Base-by-base conservation (phyloP, 2,329 filamentous ascomycete species). In the Pseudocercospora ulei region DNA sequence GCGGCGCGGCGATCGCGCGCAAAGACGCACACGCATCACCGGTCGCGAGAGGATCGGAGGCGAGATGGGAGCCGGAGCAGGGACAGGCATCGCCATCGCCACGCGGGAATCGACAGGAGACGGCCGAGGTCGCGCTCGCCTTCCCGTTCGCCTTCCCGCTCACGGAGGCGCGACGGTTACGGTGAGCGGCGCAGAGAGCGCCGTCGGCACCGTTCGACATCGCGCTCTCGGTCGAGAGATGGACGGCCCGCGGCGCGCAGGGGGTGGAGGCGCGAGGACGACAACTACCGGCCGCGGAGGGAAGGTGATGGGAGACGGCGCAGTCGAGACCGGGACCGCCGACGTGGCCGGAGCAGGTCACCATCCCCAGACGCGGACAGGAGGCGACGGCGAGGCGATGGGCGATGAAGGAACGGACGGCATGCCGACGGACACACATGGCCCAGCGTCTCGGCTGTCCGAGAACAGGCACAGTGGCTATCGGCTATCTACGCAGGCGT, bases 41-140 rank as follows among this genome's bases (percentile, higher is more conserved):
- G 48, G 16, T 47, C 47, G 11, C 48, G 49, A 19, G 48, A 55
- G 6, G 39, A 50, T 23, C 24, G 47, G 13, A 44, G 47, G 35
- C 48, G 55, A 41, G 44, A 51, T 39, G 43, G 52, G n/a, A 51
- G 49, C 38, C 37, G 46, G 33, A 52, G 48, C 26, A 37, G 47
- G 18, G 49, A 53, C n/a, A 46, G 49, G 30, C 39, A 43, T 26
- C 29, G 46, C 7, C 38, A 44, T 28, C 40, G 46, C 5, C 44
- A 52, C 13, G 50, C 52, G 6, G 38, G 51, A 25, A 14, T 38
- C 3, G 45, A 47, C 9, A 52, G 44, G 41, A 46, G 44, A 34
- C 43, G 51, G 13, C 44, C 48, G 23, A 35, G 50, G 26, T 55
- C 49, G 13, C 44, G 52, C 20, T 60, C 56, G 26, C 41, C 55